Evolutionary conservation across 257 asterid genomes (phyloP).

Genomic region (Przewalskia tangutica): DNA sequence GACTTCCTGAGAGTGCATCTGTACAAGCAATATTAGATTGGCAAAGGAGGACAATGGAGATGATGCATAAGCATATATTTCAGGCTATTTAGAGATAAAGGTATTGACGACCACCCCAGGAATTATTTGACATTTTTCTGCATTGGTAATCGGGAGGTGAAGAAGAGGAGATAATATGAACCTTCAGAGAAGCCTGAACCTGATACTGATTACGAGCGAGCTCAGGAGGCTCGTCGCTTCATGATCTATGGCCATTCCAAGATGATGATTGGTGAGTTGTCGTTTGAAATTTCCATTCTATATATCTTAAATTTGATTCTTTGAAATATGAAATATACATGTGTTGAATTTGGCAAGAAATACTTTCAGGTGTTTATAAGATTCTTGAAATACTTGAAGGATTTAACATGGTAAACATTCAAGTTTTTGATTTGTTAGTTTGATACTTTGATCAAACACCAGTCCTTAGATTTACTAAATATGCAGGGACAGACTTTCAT

Average conservation of each 20-base stretch:
- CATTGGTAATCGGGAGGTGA: constrained; percentile 68
- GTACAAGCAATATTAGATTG: constrained; percentile 85
- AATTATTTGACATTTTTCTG: constrained; percentile 74
- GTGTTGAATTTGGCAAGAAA: not conserved
- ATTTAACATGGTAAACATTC: not conserved
- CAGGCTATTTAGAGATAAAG: constrained; percentile 56
- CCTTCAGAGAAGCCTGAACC: constrained; percentile 67
- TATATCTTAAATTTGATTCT: not conserved
- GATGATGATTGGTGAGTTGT: constrained; percentile 69
- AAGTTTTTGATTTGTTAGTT: not conserved
- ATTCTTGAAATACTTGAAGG: not conserved
- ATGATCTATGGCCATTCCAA: constrained; percentile 93
- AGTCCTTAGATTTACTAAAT: not conserved
- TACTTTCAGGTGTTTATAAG: not conserved
- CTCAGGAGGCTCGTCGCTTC: constrained; percentile 81
- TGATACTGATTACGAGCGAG: constrained; percentile 50
- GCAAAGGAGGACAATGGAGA: constrained; percentile 75
- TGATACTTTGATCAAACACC: not conserved
- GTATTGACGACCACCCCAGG: constrained; percentile 62
- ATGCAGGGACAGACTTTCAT: not conserved
- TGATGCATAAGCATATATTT: constrained; percentile 70
- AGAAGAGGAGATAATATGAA: constrained; percentile 65
- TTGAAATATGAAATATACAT: not conserved
- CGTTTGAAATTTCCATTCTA: not conserved
- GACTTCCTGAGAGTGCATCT: constrained; percentile 78